Evolutionary conservation across 768 basidiomycete genomes (phyloP).

Genomic region (Tulasnella calospora): DNA sequence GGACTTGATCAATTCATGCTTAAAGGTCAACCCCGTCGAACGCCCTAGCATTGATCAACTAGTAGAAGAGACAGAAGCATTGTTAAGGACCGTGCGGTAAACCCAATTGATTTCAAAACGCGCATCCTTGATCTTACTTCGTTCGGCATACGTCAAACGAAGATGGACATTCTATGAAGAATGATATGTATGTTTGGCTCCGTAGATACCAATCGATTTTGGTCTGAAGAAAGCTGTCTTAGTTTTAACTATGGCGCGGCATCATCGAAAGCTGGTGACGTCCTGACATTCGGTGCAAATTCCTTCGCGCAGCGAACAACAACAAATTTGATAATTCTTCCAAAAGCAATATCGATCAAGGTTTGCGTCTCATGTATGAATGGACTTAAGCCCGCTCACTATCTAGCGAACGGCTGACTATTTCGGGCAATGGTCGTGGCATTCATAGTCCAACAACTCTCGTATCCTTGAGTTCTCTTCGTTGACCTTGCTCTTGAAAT

Average conservation of each 20-base stretch:
- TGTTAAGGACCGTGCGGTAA: constrained; percentile 41
- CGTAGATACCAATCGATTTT: not conserved
- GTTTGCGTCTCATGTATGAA: too few species aligned
- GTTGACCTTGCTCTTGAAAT: not conserved
- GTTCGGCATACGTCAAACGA: not conserved
- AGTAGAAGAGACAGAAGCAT: constrained; percentile 58
- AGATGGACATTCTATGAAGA: not conserved
- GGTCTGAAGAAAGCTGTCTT: not conserved
- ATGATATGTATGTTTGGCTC: not conserved
- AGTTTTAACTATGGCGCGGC: too few species aligned
- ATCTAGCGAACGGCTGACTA: too few species aligned
- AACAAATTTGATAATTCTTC: too few species aligned
- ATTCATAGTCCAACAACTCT: not conserved
- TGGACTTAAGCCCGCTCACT: too few species aligned
- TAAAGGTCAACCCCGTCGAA: constrained; percentile 75
- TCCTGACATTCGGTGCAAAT: too few species aligned
- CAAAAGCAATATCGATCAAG: too few species aligned
- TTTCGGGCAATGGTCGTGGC: too few species aligned
- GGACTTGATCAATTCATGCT: constrained; percentile 76
- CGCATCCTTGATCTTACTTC: not conserved
- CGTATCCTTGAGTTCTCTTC: not conserved
- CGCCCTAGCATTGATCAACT: constrained; percentile 59
- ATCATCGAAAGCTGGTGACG: not conserved
- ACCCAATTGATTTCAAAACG: constrained; percentile 37
- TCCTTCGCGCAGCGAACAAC: too few species aligned